phyloP scores from a whole-genome alignment of 2,329 filamentous ascomycete species.

The Xylaria sp. region DNA sequence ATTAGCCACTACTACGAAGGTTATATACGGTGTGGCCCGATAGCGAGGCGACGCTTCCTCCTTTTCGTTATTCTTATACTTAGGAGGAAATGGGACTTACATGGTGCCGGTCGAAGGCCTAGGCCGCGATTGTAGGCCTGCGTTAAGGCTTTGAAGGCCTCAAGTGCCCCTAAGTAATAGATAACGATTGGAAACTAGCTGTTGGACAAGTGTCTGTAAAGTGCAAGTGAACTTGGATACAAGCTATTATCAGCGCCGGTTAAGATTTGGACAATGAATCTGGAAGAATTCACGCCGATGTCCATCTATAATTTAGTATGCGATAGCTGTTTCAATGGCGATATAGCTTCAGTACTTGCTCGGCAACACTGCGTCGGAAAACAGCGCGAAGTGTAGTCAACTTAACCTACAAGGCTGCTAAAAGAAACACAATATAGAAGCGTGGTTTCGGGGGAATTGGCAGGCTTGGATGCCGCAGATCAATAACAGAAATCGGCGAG shows the following conservation, averaged over 20 bases:
- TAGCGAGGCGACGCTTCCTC: conserved; percentile 9
- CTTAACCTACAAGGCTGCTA: conserved; percentile 3
- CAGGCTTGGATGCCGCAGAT: conserved; percentile 10
- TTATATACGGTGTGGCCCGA: neutral
- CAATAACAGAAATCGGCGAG: conserved; percentile 9
- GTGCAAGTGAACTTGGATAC: conserved; percentile 39
- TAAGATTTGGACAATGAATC: conserved; percentile 22
- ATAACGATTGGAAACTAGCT: neutral
- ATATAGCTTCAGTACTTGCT: conserved; percentile 36
- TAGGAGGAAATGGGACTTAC: conserved; percentile 40
- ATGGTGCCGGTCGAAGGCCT: conserved; percentile 45
- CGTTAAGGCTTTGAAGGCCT: neutral
- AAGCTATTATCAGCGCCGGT: conserved; percentile 35
- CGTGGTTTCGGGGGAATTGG: conserved; percentile 10
- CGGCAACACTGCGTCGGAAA: conserved; percentile 6
- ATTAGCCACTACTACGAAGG: conserved; percentile 16
- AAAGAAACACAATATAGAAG: neutral
- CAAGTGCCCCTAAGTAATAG: neutral
- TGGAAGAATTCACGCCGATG: conserved; percentile 37
- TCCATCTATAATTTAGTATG: conserved; percentile 34
- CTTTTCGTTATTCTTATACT: neutral
- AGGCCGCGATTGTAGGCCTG: conserved; percentile 19
- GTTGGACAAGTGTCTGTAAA: conserved; percentile 31
- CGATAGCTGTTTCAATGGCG: conserved; percentile 22
- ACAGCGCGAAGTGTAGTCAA: conserved; percentile 9